phyloP scores from a whole-genome alignment of 2,329 filamentous ascomycete genomes.

The Onygenales sp. region DNA sequence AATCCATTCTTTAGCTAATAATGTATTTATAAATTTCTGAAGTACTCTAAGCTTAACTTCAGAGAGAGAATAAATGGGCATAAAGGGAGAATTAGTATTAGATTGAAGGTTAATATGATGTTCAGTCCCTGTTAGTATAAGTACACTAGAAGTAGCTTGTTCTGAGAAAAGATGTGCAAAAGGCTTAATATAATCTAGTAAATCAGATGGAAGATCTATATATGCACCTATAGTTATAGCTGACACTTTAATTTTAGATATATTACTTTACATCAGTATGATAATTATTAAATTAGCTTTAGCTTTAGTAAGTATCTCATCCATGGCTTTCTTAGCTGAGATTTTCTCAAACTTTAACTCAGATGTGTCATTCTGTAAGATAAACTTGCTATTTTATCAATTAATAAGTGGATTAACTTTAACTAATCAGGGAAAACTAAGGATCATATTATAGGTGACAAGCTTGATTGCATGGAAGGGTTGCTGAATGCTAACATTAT shows the following conservation, averaged over 20 bases:
- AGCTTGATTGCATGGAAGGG: background rate
- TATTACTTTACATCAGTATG: background rate
- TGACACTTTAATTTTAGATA: background rate
- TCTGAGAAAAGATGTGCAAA: background rate
- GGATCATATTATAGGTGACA: background rate
- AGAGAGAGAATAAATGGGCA: background rate
- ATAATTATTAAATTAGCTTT: background rate
- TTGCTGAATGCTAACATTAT: background rate
- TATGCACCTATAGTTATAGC: background rate
- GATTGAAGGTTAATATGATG: background rate
- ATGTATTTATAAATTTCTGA: background rate
- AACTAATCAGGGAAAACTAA: background rate
- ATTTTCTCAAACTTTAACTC: background rate
- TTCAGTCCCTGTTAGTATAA: background rate
- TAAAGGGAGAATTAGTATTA: background rate
- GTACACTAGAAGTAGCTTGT: background rate
- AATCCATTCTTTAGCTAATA: background rate
- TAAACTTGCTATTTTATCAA: background rate
- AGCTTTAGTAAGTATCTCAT: background rate
- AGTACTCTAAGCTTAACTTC: background rate
- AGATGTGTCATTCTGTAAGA: background rate
- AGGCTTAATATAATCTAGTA: background rate
- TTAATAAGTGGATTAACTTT: background rate
- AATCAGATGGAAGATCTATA: background rate
- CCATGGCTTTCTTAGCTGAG: background rate